Conservation (phyloP, 2,329 filamentous ascomycete genomes). For the Xylaria multiplex region DNA sequence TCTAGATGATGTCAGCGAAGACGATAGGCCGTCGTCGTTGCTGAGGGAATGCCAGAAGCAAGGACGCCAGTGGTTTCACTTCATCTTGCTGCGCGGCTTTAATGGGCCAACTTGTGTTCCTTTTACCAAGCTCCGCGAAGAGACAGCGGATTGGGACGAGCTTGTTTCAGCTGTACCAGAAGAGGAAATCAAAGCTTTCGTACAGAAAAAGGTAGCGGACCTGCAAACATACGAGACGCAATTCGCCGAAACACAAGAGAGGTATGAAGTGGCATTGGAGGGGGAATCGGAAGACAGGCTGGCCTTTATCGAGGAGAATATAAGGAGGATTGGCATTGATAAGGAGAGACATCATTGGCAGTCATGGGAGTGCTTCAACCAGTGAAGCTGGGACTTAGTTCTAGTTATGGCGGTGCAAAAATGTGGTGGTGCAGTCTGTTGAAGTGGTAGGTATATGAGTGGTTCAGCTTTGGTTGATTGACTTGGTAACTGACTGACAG, state of each 20-base stretch:
- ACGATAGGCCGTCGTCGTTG: constrained; percentile 23
- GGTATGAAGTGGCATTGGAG: constrained; percentile 6
- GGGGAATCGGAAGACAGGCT: constrained; percentile 12
- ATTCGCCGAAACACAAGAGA: constrained; percentile 22
- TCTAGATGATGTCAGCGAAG: constrained; percentile 3
- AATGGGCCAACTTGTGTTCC: constrained; percentile 26
- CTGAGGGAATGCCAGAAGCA: constrained; percentile 17
- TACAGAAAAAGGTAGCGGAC: constrained; percentile 17
- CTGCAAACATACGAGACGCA: constrained; percentile 17
- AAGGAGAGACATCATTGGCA: constrained; percentile 19
- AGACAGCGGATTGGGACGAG: constrained; percentile 28
- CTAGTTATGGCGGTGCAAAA: not conserved
- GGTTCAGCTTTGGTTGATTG: no score
- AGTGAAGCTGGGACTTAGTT: not conserved
- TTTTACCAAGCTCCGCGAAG: constrained; percentile 25
- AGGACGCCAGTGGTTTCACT: constrained; percentile 26
- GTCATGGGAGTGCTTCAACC: constrained; percentile 17
- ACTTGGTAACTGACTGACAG: no score
- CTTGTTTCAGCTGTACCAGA: constrained; percentile 23
- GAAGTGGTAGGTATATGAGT: no score
- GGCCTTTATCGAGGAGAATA: constrained; percentile 17
- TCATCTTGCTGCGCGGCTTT: constrained; percentile 25
- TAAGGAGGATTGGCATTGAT: constrained; percentile 16
- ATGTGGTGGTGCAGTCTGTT: no score
- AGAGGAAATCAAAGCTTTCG: constrained; percentile 18